Evolutionary conservation across 352 stramenopile species (phyloP), one percentile per base, ranked within the genome.

Genomic region (Phytophthora chlamydospora): DNA sequence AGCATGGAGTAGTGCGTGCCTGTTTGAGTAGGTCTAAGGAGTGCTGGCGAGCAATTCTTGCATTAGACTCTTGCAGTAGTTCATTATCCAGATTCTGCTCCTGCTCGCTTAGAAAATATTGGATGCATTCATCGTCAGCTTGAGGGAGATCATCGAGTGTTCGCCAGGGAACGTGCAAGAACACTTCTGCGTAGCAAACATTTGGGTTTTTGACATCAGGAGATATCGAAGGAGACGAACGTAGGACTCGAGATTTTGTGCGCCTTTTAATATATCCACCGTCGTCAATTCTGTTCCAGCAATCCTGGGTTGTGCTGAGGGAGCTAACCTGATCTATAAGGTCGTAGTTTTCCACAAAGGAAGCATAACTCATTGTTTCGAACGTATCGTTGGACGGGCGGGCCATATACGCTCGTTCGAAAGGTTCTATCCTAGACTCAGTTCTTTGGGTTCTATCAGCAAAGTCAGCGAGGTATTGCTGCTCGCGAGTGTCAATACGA

Each of bases 111-210:
- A 35, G 13, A 14, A 49, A 62, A 13, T 2, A 3, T 13, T 5
- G 24, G 2, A 50, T 38, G 14, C 55, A 63, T 4, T 55, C 27
- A 12, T 50, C 54, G 11, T 62, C 54, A 7, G 1, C 27, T 43
- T 31, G 6, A 11, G 54, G 54, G 6, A 55, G 29, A 1, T 54
- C 35, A 43, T 40, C 10, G 12, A 61, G n/a, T 13, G 12, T 14
- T n/a, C 54, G 8, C 54, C 44, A 62, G 0, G 35, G 43, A 1
- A 38, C 11, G 4, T 55, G 44, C 5, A 62, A 13, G 35, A 62
- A 62, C 2, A 62, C 1, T 12, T 62, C 36, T 12, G 44, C 43
- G 6, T 16, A 62, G 27, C 43, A 54, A 35, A 62, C 54, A 4
- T 43, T 43, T 3, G 44, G n/a, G 11, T 55, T 55, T 5, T 4